A percentile compares a stretch with the other conserved stretches of the same genome.
These are phyloP conservation scores for Geotrichum europaeum DNA, from an alignment of 1,139 yeast species.

Conservation along the genomic window DNA sequence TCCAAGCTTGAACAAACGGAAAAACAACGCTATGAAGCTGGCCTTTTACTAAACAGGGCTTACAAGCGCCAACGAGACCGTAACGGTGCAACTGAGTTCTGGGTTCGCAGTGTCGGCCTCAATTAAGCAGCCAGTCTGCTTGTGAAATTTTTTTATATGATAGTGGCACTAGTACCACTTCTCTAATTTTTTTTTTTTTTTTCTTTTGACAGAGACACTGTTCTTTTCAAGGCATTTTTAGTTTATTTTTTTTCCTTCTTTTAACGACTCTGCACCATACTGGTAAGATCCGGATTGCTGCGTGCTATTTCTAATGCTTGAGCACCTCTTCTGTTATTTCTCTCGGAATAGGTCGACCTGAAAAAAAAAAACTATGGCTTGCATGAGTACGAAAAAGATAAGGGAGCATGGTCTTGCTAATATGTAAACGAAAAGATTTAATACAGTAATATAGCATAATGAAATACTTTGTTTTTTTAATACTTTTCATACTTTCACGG, in stretches of 20 bases:
- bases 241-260: neutral
- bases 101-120: slow-evolving; percentile 23
- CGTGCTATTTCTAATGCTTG: neutral
- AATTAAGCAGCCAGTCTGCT: neutral
- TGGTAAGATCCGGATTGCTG: neutral
- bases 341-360: too few species aligned
- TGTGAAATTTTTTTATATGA: neutral
- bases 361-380: too few species aligned
- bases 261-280: neutral
- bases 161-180: neutral
- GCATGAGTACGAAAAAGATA: too few species aligned
- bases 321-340: neutral
- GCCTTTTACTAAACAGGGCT: slow-evolving; percentile 26
- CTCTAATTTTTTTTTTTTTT: neutral
- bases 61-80: slow-evolving; percentile 24
- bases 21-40: slow-evolving; percentile 27
- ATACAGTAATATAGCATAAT: too few species aligned
- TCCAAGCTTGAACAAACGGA: slow-evolving; percentile 24
- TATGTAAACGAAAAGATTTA: too few species aligned
- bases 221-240: neutral
- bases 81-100: slow-evolving; percentile 25
- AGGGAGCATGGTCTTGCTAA: too few species aligned
- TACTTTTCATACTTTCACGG: too few species aligned
- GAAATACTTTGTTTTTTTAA: too few species aligned
- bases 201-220: neutral